Evolutionary conservation across 192 early-diverging fungal species (phyloP).

Genomic region (Entomortierella parvispora): DNA sequence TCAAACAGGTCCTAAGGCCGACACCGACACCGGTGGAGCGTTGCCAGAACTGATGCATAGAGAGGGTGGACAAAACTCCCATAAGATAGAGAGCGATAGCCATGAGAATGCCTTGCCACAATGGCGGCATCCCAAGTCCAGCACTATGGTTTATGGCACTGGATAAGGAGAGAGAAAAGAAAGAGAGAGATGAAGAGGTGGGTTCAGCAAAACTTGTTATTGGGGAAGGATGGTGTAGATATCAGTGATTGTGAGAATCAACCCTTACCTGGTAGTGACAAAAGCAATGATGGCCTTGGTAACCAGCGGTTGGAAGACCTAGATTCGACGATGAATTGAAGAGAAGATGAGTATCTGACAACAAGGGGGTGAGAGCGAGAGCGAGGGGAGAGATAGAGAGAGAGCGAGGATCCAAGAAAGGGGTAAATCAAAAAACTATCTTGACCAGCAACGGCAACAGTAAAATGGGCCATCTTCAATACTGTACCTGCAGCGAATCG

Average conservation of each 20-base stretch:
- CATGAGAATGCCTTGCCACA: constrained; percentile 51
- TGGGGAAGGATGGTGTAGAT: too few species aligned
- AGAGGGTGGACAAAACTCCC: constrained; percentile 52
- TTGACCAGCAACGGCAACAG: too few species aligned
- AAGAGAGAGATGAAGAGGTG: too few species aligned
- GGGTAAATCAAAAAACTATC: not conserved
- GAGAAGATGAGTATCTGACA: not conserved
- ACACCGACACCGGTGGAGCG: constrained; percentile 54
- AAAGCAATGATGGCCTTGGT: constrained; percentile 45
- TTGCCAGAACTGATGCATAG: constrained; percentile 58
- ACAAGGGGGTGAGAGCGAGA: not conserved
- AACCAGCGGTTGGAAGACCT: constrained; percentile 49
- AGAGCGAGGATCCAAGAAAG: not conserved
- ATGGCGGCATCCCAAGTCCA: constrained; percentile 8
- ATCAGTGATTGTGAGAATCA: too few species aligned
- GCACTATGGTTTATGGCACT: constrained; percentile 2
- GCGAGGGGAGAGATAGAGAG: not conserved
- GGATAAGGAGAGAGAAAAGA: not conserved
- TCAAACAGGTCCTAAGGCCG: constrained; percentile 50
- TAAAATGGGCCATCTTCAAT: too few species aligned
- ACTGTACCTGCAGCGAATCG: constrained; percentile 49
- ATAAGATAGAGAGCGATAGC: constrained; percentile 49
- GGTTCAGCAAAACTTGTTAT: too few species aligned
- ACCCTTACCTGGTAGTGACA: constrained; percentile 32
- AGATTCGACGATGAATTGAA: not conserved